Conservation (phyloP, 169 alveolate genomes). For the Plasmodium ovale region DNA sequence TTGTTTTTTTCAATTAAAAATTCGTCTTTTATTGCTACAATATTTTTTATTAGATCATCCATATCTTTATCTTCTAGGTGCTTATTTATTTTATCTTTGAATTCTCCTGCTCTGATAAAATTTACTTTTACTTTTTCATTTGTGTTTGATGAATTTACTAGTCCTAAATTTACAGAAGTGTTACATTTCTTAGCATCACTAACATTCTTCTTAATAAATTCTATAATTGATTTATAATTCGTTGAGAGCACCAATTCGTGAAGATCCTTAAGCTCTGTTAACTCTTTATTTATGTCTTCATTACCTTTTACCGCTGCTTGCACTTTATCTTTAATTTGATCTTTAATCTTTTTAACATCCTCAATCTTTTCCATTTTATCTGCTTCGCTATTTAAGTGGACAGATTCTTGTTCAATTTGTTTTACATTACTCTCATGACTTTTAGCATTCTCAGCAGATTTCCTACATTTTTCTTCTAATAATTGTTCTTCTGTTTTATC, state of each 20-base stretch:
- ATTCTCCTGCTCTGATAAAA: neutral
- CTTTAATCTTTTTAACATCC: neutral
- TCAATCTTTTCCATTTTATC: neutral
- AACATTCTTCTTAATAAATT: neutral
- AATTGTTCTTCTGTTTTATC: neutral
- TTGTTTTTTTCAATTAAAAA: neutral
- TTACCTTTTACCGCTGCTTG: slow-evolving; percentile 1
- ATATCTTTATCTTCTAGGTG: neutral
- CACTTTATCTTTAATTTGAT: neutral
- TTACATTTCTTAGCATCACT: neutral
- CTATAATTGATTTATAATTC: neutral
- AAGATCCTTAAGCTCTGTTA: slow-evolving; percentile 7
- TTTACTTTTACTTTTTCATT: neutral
- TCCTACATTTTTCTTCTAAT: neutral
- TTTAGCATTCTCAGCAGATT: slow-evolving; percentile 8
- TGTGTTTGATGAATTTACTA: neutral
- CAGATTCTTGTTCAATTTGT: slow-evolving; percentile 7
- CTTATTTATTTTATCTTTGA: slow-evolving; percentile 9
- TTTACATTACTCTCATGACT: neutral
- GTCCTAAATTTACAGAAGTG: neutral
- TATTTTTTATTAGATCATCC: neutral
- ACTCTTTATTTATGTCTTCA: slow-evolving; percentile 13
- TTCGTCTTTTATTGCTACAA: slow-evolving; percentile 6
- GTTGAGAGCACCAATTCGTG: neutral
- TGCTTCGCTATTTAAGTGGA: neutral